Base-by-base conservation (phyloP, 768 basidiomycete species). In the Pisolithus sp. region DNA sequence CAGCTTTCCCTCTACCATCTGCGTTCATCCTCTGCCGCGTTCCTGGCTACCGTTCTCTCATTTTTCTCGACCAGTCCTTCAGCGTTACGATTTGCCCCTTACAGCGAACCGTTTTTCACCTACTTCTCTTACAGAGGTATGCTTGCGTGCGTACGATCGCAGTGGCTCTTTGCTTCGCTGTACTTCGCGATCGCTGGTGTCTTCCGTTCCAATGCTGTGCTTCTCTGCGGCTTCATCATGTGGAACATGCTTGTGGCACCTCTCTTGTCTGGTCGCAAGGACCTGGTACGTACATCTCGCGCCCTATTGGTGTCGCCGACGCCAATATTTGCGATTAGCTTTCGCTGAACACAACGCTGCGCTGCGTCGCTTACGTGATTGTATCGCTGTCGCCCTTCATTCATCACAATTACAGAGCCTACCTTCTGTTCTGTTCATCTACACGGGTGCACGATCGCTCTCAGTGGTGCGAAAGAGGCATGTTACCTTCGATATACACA, bases 31-130 rank as follows among this genome's bases (percentile, higher is more conserved):
- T 64, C 75, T 2, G 71, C 89, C 28, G 86, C 93, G 2, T 69
- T 76, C 37, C 71, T 88, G 15, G 72, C 86, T 0, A 62, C 82
- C 0, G 54, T 84, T 18, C 72, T 96, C 18, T 92, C 89, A 21
- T 71, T 93, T 40, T 61, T 98, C 5, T 80, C 91, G 0, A 89
- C 86, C 49, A 90, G 92, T 42, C 93, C 93, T 2, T 77, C 79
- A 0, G 83, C 87, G 0, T 66, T 89, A 20, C 76, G 82, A 23
- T 76, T 85, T 43, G 83, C 85, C 0, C 78, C 87, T 0, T 95
- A 89, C 65, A 82, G 72, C 46, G 95, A 98, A 61, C 89, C 93
- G 0, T 86, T 92, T 65, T 94, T 89, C 67, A 86, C 93, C 0
- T 79, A 80, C 53, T 68, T 88, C 23, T 87, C 91, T 0, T 95